These are phyloP conservation scores for Arabidopsis arenosa DNA, from an alignment of 345 rosid species.

Conservation along the genomic window DNA sequence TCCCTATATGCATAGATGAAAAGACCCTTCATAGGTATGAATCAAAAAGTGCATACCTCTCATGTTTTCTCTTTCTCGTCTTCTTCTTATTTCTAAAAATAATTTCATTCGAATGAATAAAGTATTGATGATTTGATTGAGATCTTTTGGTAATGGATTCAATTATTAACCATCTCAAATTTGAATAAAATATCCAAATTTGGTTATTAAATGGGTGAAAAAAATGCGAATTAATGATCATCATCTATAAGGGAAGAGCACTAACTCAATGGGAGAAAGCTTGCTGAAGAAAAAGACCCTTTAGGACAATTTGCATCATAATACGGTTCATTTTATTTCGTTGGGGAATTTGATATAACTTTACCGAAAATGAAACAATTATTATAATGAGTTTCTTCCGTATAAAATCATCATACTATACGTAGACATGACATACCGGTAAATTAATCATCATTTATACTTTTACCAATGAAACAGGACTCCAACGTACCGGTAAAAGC, in stretches of 20 bases:
- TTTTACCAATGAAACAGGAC: slow-evolving; percentile 58
- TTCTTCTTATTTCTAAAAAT: slow-evolving; percentile 27
- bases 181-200: slow-evolving; percentile 35
- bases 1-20: slow-evolving; percentile 33
- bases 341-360: slow-evolving; percentile 26
- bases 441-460: slow-evolving; percentile 25
- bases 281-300: slow-evolving; percentile 45
- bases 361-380: slow-evolving; percentile 35
- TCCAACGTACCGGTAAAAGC: slow-evolving; percentile 93
- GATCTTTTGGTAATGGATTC: slow-evolving; percentile 25
- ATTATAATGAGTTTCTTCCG: slow-evolving; percentile 40
- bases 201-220: slow-evolving; percentile 29
- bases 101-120: slow-evolving; percentile 19
- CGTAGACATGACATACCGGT: slow-evolving; percentile 25
- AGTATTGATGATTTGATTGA: slow-evolving; percentile 26
- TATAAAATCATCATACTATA: slow-evolving; percentile 36
- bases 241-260: slow-evolving; percentile 48
- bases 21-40: slow-evolving; percentile 40
- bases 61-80: slow-evolving; percentile 26
- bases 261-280: slow-evolving; percentile 51
- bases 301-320: slow-evolving; percentile 45
- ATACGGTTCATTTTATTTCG: slow-evolving; percentile 22
- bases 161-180: slow-evolving; percentile 34
- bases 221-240: slow-evolving; percentile 46
- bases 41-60: slow-evolving; percentile 42